Conservation (phyloP, 768 basidiomycete species). For the Wakefieldia striispora region DNA sequence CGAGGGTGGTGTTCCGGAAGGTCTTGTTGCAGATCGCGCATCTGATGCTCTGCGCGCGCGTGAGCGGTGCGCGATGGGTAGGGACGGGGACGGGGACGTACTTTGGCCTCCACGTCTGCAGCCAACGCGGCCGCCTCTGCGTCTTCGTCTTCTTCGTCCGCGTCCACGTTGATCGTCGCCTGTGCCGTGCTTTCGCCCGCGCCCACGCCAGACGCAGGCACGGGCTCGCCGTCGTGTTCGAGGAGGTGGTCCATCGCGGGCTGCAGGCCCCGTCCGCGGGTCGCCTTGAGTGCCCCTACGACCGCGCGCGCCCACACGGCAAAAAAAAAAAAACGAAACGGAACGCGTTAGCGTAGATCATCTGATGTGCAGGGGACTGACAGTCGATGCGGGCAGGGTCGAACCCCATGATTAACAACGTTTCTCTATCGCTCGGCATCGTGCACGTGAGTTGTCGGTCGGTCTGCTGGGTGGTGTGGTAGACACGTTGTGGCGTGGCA, state of each 20-base stretch:
- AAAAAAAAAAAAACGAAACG: background rate
- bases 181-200: conserved; percentile 4
- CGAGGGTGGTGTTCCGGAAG: conserved; percentile 83
- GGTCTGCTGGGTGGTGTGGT: no score
- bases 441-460: background rate
- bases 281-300: conserved; percentile 86
- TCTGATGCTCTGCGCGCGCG: conserved; percentile 63
- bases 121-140: conserved; percentile 56
- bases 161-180: conserved; percentile 51
- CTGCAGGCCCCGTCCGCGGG: conserved; percentile 80
- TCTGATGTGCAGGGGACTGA: conserved; percentile 36
- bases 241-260: conserved; percentile 89
- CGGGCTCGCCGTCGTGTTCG: conserved; percentile 70
- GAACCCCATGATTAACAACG: conserved; percentile 84
- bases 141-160: conserved; percentile 71
- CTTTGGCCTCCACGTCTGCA: conserved; percentile 65
- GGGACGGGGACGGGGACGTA: conserved; percentile 20
- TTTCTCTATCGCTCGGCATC: conserved; percentile 64
- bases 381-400: conserved; percentile 82
- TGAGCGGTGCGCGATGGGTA: no score
- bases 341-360: background rate
- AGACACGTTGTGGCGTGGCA: background rate
- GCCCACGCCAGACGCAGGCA: conserved; percentile 54
- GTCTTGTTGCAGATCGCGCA: conserved; percentile 83
- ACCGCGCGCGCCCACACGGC: background rate